Evolutionary conservation across 225 moss, liverwort and hornwort genomes (phyloP), one percentile per base, ranked within the genome.

Genomic region (Climacium dendroides): DNA sequence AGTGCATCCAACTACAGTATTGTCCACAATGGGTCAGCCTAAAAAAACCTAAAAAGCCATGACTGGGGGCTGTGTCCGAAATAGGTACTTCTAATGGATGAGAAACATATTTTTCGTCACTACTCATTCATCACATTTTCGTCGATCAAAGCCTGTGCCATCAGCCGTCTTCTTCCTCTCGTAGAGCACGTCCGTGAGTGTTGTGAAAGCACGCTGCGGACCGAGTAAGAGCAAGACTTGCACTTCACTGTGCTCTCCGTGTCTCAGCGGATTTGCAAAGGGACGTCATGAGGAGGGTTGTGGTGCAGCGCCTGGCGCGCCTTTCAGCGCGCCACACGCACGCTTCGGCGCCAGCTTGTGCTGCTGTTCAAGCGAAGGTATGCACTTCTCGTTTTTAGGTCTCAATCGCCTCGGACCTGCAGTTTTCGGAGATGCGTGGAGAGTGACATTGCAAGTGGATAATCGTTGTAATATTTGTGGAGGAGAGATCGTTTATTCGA

Each of bases 301-400:
- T 61, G 43, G 86, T 91, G 83, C 90, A 92, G 87, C 91, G 90
- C 91, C 90, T 94, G 19, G 94, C 89, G 90, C 91, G 91, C 87
- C 64, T 89, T 50, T 89, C 90, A 52, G 22, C 83, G 58, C 90
- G 90, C 78, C 89, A 87, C 67, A 85, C 84, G 39, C 89, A 92
- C 57, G 87, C 64, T 17, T 91, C 91, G 35, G 92, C 94, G 15
- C 85, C 92, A 41, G 85, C 80, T 13, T 82, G 82, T 87, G 75
- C 87, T 83, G 89, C 83, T 60, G 86, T 63, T n/a, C 90, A 89
- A 86, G 83, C 61, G 30, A 85, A 85, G 93, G 93, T 93, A 73
- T 12, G 9, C 52, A 28, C 58, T 35, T 72, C 79, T 16, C 84
- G 67, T 69, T 85, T n/a, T 47, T 69, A 30, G 75, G 63, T 73